Percentiles rank a stretch among this genome's conserved stretches.
phyloP scores from a whole-genome alignment of 257 asterid genomes.

The Gentiana straminea region DNA sequence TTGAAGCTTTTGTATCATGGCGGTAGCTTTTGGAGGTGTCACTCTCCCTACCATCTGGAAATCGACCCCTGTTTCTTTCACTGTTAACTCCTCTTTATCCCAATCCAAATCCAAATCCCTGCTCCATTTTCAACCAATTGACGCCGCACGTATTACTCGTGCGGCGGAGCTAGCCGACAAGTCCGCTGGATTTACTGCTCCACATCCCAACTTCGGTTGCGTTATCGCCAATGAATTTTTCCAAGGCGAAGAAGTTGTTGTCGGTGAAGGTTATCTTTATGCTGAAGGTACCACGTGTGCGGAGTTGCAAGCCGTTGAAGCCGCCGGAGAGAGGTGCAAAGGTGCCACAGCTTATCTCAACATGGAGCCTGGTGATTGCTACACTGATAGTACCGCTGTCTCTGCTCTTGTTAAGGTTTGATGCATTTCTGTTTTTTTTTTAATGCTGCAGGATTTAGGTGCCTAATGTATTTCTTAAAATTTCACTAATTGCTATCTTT shows the following conservation, averaged over 20 bases:
- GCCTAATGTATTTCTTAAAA: too few relatives aligned
- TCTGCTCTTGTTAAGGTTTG: slow-evolving; percentile 65
- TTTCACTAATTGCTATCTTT: too few relatives aligned
- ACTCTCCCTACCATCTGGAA: not conserved
- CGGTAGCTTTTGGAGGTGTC: slow-evolving; percentile 12
- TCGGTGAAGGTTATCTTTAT: slow-evolving; percentile 80
- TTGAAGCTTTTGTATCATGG: not conserved
- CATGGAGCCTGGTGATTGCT: slow-evolving; percentile 85
- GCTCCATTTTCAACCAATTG: slow-evolving; percentile 15
- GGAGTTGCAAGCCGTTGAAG: slow-evolving; percentile 75
- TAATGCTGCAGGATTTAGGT: too few relatives aligned
- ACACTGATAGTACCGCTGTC: slow-evolving; percentile 48
- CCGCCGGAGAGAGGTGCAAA: slow-evolving; percentile 53
- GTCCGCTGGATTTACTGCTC: slow-evolving; percentile 87
- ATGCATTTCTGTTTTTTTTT: too few relatives aligned
- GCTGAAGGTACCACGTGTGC: slow-evolving; percentile 89
- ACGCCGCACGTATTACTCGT: slow-evolving; percentile 59
- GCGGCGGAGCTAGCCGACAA: slow-evolving; percentile 86
- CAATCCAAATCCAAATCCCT: slow-evolving; percentile 5
- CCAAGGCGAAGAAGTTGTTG: slow-evolving; percentile 27
- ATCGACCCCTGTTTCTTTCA: slow-evolving; percentile 5
- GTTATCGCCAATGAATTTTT: slow-evolving; percentile 34
- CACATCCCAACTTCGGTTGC: slow-evolving; percentile 94
- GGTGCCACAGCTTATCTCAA: slow-evolving; percentile 93
- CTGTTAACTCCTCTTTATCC: slow-evolving; percentile 16